Percentiles rank a stretch among this genome's conserved stretches.
Evolutionary conservation across 192 early-diverging fungal genomes (phyloP).

Genomic region (Gonapodya prolifera): DNA sequence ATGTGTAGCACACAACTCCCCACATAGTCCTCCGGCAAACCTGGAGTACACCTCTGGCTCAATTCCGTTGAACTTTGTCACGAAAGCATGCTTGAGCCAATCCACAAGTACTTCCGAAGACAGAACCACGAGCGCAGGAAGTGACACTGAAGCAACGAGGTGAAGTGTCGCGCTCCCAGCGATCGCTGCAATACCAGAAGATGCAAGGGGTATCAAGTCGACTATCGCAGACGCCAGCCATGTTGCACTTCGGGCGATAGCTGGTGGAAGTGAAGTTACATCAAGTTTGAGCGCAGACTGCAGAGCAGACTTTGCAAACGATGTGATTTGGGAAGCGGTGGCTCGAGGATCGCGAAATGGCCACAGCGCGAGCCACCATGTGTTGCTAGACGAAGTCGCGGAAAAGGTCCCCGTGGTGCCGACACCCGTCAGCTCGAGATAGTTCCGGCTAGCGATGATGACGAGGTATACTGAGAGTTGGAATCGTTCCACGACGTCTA

Average conservation of each 20-base stretch:
- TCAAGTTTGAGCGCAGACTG: background rate
- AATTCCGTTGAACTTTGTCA: conserved; percentile 94
- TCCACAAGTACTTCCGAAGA: conserved; percentile 86
- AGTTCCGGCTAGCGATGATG: conserved; percentile 83
- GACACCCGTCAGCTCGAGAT: conserved; percentile 53
- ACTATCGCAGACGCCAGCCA: background rate
- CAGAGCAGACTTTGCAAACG: background rate
- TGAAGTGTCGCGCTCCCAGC: background rate
- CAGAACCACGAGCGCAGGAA: conserved; percentile 75
- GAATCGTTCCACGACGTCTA: conserved; percentile 93
- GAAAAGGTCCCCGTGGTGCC: conserved; percentile 3
- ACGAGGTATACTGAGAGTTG: conserved; percentile 75
- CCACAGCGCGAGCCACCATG: conserved; percentile 8
- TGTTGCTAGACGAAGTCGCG: conserved; percentile 1
- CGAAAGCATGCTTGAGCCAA: conserved; percentile 97
- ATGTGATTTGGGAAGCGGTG: no score
- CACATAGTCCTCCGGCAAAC: conserved; percentile 76
- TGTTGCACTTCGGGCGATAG: background rate
- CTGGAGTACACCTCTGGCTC: conserved; percentile 72
- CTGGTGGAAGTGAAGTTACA: background rate
- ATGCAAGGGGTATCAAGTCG: background rate
- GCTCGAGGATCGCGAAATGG: background rate
- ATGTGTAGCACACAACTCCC: conserved; percentile 61
- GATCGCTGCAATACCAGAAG: background rate
- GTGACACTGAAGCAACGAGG: conserved; percentile 23